Base-by-base conservation (phyloP, 208 protist species). In the Leptomonas seymouri region DNA sequence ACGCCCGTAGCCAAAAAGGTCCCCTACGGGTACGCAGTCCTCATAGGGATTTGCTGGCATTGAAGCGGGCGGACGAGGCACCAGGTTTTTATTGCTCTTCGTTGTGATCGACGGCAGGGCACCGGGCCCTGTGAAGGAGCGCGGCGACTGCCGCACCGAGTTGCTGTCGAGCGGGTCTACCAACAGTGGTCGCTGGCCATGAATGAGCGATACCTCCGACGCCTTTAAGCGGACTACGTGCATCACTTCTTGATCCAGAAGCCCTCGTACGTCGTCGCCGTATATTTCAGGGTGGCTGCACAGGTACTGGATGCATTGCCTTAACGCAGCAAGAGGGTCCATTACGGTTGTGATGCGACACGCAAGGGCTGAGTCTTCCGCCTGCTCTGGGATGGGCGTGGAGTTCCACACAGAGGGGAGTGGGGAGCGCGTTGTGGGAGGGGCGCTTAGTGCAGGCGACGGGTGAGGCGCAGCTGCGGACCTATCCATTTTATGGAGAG, bases 191-290 rank as follows among this genome's bases (percentile, higher is more conserved):
- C 67, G 67, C 46, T 79, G 51, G 5, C 67, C 59, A 15, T 71
- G 50, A 5, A 86, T 48, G 3, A 95, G 66, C 7, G 90, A 61
- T 44, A 79, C 62, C 74, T 95, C 87, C 3, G 90, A 87, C 2
- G 86, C 84, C 44, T 93, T 88, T 9, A 93, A 67, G n/a, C 85
- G 87, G 78, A 93, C 76, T 28, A 93, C 90, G 71, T 93, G 80
- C 73, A 88, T 79, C 11, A 90, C 63, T 69, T 96, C 88, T 18
- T 82, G 76, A 25, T 92, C 75, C 21, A 96, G 70, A 9, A 96
- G 59, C 21, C 73, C 86, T 4, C 80, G 81, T 4, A 94, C 30
- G 67, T 96, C 79, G 45, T 64, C 81, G 27, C 91, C 91, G 70
- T 96, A 96, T 5, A 86, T 51, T 31, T 96, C 88, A 3, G 91